Evolutionary conservation across 192 early-diverging fungal species (phyloP).

Genomic region (Coemansia sp.): DNA sequence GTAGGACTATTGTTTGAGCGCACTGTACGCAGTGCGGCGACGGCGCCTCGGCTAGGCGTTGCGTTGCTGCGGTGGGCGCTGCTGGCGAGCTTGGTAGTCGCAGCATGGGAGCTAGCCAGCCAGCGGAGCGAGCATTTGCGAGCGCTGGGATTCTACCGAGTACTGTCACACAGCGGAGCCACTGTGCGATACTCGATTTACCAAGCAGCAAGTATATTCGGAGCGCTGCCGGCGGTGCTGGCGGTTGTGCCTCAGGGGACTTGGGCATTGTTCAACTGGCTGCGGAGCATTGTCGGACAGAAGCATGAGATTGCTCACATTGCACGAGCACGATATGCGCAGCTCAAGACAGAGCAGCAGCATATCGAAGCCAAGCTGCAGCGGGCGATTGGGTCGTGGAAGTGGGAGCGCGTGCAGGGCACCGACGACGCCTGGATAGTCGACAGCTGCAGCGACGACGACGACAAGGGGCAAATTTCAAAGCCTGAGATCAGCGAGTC

Average conservation of each 20-base stretch:
- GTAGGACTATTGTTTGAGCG: constrained; percentile 42
- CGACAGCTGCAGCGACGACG: constrained; percentile 6
- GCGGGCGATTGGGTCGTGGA: constrained; percentile 49
- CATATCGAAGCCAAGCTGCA: constrained; percentile 34
- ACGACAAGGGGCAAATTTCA: background rate
- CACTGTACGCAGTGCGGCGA: constrained; percentile 30
- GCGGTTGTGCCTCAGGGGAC: constrained; percentile 44
- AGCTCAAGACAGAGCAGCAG: constrained; percentile 23
- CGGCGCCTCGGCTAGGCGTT: constrained; percentile 17
- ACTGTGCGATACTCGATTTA: constrained; percentile 45
- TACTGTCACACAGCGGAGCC: constrained; percentile 22
- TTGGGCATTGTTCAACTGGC: constrained; percentile 52
- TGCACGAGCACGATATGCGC: constrained; percentile 17
- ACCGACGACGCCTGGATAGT: constrained; percentile 10
- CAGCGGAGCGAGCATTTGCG: constrained; percentile 17
- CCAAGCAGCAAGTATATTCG: constrained; percentile 32
- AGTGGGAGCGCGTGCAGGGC: constrained; percentile 29
- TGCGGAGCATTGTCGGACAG: constrained; percentile 38
- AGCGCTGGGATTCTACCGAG: constrained; percentile 29
- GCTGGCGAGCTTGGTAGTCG: constrained; percentile 4
- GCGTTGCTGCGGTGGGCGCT: constrained; percentile 30
- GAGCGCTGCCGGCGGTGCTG: constrained; percentile 37
- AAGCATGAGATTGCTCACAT: constrained; percentile 25
- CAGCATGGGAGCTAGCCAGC: constrained; percentile 23
- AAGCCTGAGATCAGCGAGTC: background rate